phyloP scores from a whole-genome alignment of 2,329 filamentous ascomycete genomes.

The Penicillium sclerotigenum region DNA sequence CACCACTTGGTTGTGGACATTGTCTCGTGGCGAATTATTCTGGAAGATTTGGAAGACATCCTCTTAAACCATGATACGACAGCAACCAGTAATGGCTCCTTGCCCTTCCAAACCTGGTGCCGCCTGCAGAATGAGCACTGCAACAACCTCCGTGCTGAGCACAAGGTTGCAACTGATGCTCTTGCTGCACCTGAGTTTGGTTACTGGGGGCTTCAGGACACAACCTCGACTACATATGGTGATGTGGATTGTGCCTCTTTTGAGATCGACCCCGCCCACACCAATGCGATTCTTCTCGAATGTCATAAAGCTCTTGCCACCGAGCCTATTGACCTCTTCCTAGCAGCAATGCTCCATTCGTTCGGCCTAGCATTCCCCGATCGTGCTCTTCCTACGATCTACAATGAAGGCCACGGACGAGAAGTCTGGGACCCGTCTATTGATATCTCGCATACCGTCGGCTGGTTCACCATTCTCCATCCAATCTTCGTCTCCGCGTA shows the following conservation, averaged over 20 bases:
- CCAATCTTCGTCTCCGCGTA: constrained; percentile 40
- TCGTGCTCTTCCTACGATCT: constrained; percentile 41
- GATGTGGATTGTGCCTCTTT: constrained; percentile 37
- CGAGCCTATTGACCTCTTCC: constrained; percentile 38
- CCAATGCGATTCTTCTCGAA: constrained; percentile 29
- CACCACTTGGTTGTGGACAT: constrained; percentile 42
- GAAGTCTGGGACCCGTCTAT: constrained; percentile 47
- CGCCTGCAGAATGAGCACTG: constrained; percentile 31
- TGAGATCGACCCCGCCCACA: constrained; percentile 30
- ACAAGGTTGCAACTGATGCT: constrained; percentile 12
- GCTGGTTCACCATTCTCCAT: constrained; percentile 52
- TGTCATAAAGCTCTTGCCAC: constrained; percentile 35
- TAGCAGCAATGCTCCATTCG: constrained; percentile 41
- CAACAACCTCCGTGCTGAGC: constrained; percentile 12
- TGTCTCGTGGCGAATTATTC: constrained; percentile 41
- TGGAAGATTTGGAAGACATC: constrained; percentile 40
- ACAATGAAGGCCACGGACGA: constrained; percentile 50
- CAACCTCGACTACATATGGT: constrained; percentile 36
- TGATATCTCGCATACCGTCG: constrained; percentile 50
- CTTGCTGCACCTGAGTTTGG: constrained; percentile 32
- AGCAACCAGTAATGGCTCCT: constrained; percentile 20
- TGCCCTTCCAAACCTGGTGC: constrained; percentile 41
- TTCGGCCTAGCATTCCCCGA: constrained; percentile 46
- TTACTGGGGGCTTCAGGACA: constrained; percentile 36
- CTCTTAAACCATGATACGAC: constrained; percentile 30